These are phyloP conservation scores for Podaxis sp. DNA, from an alignment of 768 basidiomycete genomes.

Conservation along the genomic window DNA sequence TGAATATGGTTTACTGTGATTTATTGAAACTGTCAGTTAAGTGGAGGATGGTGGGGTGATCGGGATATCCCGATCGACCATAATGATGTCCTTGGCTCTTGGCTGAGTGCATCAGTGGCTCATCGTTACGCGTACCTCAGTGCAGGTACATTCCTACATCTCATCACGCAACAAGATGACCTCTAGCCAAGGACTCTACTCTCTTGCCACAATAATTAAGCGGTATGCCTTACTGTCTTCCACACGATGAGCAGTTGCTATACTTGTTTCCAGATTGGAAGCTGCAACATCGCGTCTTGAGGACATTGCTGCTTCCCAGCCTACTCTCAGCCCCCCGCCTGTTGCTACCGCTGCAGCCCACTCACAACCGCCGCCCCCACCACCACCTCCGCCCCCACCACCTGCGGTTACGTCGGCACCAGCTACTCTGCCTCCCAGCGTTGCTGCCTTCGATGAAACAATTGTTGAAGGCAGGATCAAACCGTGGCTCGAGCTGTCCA, in stretches of 20 bases:
- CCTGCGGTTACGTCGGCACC: conserved; percentile 29
- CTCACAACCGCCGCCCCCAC: conserved; percentile 16
- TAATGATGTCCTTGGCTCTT: not conserved
- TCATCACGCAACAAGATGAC: conserved; percentile 15
- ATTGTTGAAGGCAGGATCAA: conserved; percentile 73
- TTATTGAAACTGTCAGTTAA: not conserved
- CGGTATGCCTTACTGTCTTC: conserved; percentile 40
- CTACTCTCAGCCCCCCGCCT: conserved; percentile 13
- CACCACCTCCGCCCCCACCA: conserved; percentile 32
- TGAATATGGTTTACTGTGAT: no score
- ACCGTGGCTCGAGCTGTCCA: conserved; percentile 69
- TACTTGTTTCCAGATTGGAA: conserved; percentile 61
- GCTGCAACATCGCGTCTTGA: conserved; percentile 93
- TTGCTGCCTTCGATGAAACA: conserved; percentile 68
- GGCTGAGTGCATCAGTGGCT: not conserved
- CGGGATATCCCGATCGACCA: conserved; percentile 10
- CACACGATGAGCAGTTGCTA: conserved; percentile 11
- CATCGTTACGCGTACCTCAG: conserved; percentile 1
- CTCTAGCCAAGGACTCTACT: conserved; percentile 55
- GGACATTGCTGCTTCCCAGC: conserved; percentile 64
- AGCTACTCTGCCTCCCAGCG: conserved; percentile 47
- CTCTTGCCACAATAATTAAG: conserved; percentile 79
- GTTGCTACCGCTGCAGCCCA: conserved; percentile 10
- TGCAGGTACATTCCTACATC: not conserved
- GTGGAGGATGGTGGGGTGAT: not conserved